Conservation (phyloP, 2,329 filamentous ascomycete species). For the Onygenales sp. region DNA sequence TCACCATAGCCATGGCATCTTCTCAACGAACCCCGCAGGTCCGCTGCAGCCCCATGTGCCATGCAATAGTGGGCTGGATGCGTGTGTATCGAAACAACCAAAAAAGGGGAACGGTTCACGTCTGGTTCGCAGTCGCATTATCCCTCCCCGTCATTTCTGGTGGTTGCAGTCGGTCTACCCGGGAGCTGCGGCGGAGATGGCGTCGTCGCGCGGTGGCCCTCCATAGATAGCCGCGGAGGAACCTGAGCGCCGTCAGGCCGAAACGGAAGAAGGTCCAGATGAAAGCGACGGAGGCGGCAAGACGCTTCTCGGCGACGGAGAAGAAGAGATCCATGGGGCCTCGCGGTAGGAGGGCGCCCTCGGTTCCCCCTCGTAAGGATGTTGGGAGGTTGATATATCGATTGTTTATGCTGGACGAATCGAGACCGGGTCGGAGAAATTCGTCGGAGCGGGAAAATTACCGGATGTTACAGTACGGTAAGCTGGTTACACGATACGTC, state of each 20-base stretch:
- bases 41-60: too few species aligned
- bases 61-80: too few species aligned
- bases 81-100: too few species aligned
- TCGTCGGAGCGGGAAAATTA: not conserved
- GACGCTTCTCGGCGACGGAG: conserved; percentile 9
- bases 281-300: conserved; percentile 8
- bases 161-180: not conserved
- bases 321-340: conserved; percentile 11
- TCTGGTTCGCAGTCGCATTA: not conserved
- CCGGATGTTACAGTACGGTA: not conserved
- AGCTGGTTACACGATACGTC: not conserved
- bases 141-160: not conserved
- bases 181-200: not conserved
- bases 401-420: not conserved
- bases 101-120: not conserved
- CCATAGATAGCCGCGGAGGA: conserved; percentile 5
- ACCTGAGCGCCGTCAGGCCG: not conserved
- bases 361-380: not conserved
- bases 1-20: too few species aligned
- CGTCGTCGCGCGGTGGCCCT: not conserved
- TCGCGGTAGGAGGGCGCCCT: not conserved
- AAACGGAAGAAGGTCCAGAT: conserved; percentile 8
- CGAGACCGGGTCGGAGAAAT: not conserved
- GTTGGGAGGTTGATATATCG: not conserved
- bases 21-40: too few species aligned